Percentiles rank a stretch among this genome's conserved stretches.
phyloP scores from a whole-genome alignment of 306 rosid genomes.

The Clitoria ternatea region DNA sequence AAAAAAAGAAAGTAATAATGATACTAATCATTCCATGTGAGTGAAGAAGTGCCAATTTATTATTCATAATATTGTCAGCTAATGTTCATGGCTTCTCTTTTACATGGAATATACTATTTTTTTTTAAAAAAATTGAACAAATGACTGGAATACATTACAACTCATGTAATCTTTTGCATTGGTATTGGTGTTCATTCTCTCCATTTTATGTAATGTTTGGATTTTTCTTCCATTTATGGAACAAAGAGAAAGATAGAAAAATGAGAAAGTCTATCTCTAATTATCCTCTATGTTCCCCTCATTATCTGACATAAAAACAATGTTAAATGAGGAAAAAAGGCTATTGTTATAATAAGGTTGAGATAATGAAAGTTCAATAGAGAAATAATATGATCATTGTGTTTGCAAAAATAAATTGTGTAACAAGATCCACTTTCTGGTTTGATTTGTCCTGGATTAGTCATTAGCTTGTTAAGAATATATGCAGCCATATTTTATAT shows the following conservation, averaged over 20 bases:
- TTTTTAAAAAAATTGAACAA: neutral
- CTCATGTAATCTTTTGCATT: neutral
- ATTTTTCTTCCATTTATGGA: neutral
- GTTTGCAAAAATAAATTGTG: constrained; percentile 11
- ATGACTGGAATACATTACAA: neutral
- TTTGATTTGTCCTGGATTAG: too few species aligned
- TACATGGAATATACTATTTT: neutral
- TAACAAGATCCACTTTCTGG: constrained; percentile 16
- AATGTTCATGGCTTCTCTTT: neutral
- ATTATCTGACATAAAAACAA: neutral
- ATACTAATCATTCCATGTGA: neutral
- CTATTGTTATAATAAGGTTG: neutral
- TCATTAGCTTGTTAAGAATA: too few species aligned
- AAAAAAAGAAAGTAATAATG: constrained; percentile 62
- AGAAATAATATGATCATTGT: too few species aligned
- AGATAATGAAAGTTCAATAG: neutral
- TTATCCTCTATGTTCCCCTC: neutral
- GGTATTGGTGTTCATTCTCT: neutral
- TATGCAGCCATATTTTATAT: too few species aligned
- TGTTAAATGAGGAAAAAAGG: neutral
- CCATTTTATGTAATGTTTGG: neutral
- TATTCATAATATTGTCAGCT: neutral
- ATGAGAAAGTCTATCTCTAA: too few species aligned
- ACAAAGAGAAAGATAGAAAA: neutral
- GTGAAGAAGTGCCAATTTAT: neutral